phyloP scores from a whole-genome alignment of 768 basidiomycete species.

The Gloeophyllum trabeum region DNA sequence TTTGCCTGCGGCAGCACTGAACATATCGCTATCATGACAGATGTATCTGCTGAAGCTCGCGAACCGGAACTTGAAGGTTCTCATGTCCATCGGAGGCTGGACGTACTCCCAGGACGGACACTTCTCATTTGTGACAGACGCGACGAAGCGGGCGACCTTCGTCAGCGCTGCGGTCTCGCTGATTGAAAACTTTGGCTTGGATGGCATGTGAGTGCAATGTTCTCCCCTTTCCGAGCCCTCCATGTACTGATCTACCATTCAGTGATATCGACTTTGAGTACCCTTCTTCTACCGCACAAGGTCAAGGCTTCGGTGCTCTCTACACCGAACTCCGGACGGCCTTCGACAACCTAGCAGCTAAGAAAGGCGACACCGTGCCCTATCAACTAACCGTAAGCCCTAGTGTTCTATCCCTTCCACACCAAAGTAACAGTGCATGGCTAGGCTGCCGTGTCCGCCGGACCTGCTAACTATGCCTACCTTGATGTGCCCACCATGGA shows the following conservation, averaged over 20 bases:
- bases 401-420: no score
- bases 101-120: constrained; percentile 64
- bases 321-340: constrained; percentile 49
- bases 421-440: not conserved
- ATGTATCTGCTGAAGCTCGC: constrained; percentile 47
- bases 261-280: constrained; percentile 79
- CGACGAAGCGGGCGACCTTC: constrained; percentile 41
- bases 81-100: constrained; percentile 50
- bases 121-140: constrained; percentile 50
- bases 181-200: constrained; percentile 69
- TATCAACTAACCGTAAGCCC: constrained; percentile 41
- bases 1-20: constrained; percentile 1
- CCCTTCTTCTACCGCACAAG: constrained; percentile 44
- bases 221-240: not conserved
- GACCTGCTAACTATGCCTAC: constrained; percentile 43
- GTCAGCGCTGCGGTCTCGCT: constrained; percentile 50
- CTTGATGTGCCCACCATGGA: constrained; percentile 57
- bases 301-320: constrained; percentile 57
- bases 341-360: constrained; percentile 42
- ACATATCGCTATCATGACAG: constrained; percentile 7
- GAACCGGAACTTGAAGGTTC: constrained; percentile 41
- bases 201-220: constrained; percentile 46
- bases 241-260: not conserved
- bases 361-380: constrained; percentile 49
- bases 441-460: constrained; percentile 53